phyloP scores from a whole-genome alignment of 2,329 filamentous ascomycete species.

The Didymella keratinophila region DNA sequence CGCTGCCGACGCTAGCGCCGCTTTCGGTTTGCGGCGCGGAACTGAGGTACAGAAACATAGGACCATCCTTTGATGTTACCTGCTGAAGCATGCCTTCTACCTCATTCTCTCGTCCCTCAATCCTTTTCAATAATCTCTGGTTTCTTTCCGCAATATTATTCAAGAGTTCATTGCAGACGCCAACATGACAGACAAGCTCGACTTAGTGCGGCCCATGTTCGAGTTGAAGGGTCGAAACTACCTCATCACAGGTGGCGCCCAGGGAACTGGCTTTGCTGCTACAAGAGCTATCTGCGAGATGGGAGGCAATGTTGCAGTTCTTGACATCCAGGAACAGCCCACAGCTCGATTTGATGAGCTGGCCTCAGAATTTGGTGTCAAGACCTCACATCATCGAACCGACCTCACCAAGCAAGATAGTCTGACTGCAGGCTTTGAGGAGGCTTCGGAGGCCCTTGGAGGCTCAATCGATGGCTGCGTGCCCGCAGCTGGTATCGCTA shows the following conservation, averaged over 20 bases:
- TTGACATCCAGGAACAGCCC: background rate
- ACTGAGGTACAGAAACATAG: background rate
- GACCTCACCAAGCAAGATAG: background rate
- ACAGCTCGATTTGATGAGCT: background rate
- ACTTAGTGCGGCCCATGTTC: background rate
- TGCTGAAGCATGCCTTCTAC: background rate
- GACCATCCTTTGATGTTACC: background rate
- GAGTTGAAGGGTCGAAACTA: background rate
- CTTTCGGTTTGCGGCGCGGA: background rate
- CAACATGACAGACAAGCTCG: background rate
- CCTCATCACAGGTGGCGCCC: background rate
- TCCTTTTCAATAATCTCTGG: background rate
- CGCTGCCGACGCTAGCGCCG: background rate
- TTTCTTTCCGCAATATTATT: background rate
- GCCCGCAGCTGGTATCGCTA: background rate
- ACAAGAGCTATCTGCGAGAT: background rate
- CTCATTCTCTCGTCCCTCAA: background rate
- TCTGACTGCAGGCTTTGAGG: background rate
- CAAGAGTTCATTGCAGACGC: background rate
- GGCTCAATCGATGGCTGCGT: background rate
- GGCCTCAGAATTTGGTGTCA: background rate
- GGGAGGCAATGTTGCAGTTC: background rate
- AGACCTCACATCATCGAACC: background rate
- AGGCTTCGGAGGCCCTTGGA: background rate
- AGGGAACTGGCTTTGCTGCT: background rate